These are phyloP conservation scores for Grosmannia serpens DNA, from an alignment of 2,329 filamentous ascomycete species.

Conservation along the genomic window DNA sequence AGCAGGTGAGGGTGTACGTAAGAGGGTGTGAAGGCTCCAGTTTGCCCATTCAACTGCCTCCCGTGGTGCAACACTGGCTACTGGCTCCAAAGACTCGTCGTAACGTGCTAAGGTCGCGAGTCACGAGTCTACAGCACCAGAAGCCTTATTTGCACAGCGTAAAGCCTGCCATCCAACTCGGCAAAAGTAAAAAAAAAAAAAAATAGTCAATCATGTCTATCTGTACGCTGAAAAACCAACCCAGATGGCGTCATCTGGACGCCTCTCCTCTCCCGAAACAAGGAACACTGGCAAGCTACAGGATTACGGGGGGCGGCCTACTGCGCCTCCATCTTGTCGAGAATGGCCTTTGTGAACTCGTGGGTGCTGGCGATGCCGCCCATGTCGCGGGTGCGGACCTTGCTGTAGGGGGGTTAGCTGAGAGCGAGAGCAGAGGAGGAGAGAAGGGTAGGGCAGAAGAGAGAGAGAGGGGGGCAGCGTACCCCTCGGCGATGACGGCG, in stretches of 20 bases:
- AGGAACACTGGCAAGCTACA: neutral
- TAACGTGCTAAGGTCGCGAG: too few species aligned
- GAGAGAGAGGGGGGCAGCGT: conserved; percentile 23
- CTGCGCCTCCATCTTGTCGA: conserved; percentile 77
- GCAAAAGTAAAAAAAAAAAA: too few species aligned
- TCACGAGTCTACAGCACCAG: too few species aligned
- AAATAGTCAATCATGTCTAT: conserved; percentile 1
- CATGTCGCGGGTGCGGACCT: conserved; percentile 89
- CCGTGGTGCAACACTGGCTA: too few species aligned
- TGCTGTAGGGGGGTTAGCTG: conserved; percentile 44
- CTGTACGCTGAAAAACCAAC: conserved; percentile 2
- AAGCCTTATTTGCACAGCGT: too few species aligned
- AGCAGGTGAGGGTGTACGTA: too few species aligned
- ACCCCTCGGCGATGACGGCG: conserved; percentile 79
- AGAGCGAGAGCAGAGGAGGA: neutral
- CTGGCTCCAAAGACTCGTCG: too few species aligned
- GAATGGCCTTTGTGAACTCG: conserved; percentile 88
- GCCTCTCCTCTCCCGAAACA: neutral
- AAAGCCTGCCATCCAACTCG: too few species aligned
- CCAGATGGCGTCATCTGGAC: neutral
- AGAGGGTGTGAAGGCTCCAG: too few species aligned
- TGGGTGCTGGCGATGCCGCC: conserved; percentile 81
- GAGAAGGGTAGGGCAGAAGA: neutral
- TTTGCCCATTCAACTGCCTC: too few species aligned
- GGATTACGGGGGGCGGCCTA: neutral